phyloP scores from a whole-genome alignment of 1,139 yeast species.

The Pichia sp. region DNA sequence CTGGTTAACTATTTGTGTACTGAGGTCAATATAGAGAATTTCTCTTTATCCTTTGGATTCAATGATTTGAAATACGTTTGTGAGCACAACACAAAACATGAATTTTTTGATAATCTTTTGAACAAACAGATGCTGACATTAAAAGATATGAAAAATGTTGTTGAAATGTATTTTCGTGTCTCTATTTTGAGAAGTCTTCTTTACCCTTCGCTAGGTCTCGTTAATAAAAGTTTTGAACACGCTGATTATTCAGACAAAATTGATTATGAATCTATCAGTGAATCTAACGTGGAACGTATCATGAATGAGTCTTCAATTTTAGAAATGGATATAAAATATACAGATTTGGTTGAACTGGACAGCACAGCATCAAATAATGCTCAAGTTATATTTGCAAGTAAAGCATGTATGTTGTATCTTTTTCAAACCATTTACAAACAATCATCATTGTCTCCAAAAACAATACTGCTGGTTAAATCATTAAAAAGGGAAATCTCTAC shows the following conservation, averaged over 20 bases:
- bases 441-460: constrained; percentile 17
- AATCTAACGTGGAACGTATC: constrained; percentile 12
- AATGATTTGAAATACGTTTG: background rate
- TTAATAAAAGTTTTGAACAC: background rate
- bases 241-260: background rate
- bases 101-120: constrained; percentile 6
- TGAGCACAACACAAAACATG: background rate
- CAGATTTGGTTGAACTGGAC: background rate
- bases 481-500: constrained; percentile 6
- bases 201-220: background rate
- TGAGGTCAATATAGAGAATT: background rate
- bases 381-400: constrained; percentile 14
- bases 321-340: constrained; percentile 9
- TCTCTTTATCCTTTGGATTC: background rate
- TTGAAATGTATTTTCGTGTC: constrained; percentile 3
- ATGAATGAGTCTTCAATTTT: constrained; percentile 12
- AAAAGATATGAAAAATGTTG: background rate
- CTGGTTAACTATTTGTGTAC: background rate
- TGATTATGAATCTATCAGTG: constrained; percentile 3
- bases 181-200: constrained; percentile 1
- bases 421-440: constrained; percentile 17
- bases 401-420: constrained; percentile 15
- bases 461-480: constrained; percentile 14
- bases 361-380: background rate
- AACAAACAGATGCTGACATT: background rate